A percentile compares a stretch with the other conserved stretches of the same genome.
These are phyloP conservation scores for Biscutella laevigata DNA, from an alignment of 441 rosid species.

Conservation along the genomic window DNA sequence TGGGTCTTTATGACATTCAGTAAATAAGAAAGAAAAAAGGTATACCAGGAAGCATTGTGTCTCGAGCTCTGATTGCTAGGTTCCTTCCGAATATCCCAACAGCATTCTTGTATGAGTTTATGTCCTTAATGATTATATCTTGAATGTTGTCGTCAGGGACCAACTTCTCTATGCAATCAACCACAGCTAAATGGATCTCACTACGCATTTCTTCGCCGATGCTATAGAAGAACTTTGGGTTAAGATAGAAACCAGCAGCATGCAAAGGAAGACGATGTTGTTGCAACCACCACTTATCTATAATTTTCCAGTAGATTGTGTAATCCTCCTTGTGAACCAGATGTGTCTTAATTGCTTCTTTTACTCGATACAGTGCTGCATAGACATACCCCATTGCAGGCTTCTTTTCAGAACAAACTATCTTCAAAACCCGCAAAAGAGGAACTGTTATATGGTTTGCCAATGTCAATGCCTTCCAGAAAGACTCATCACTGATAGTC, in stretches of 20 bases:
- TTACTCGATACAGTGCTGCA: constrained; percentile 73
- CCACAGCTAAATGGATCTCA: constrained; percentile 56
- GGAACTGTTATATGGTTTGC: constrained; percentile 51
- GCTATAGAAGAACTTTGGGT: constrained; percentile 81
- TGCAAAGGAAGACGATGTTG: constrained; percentile 66
- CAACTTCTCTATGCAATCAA: constrained; percentile 78
- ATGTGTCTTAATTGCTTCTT: constrained; percentile 71
- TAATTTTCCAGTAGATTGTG: constrained; percentile 65
- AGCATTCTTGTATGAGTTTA: constrained; percentile 61
- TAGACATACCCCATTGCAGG: constrained; percentile 86
- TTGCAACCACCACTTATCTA: constrained; percentile 70
- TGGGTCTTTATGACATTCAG: no score
- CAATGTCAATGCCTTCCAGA: constrained; percentile 63
- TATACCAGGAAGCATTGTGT: constrained; percentile 65
- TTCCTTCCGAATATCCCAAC: constrained; percentile 81
- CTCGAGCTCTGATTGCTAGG: constrained; percentile 78
- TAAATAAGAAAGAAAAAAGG: no score
- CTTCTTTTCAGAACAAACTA: constrained; percentile 46
- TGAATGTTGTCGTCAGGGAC: constrained; percentile 61
- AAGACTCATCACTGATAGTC: constrained; percentile 43
- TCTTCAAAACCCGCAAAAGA: constrained; percentile 52
- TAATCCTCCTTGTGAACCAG: constrained; percentile 60
- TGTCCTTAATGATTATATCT: constrained; percentile 68
- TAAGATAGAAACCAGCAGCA: constrained; percentile 82
- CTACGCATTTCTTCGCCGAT: constrained; percentile 55